phyloP scores from a whole-genome alignment of 176 grass and related monocot species.

The Cocos nucifera region DNA sequence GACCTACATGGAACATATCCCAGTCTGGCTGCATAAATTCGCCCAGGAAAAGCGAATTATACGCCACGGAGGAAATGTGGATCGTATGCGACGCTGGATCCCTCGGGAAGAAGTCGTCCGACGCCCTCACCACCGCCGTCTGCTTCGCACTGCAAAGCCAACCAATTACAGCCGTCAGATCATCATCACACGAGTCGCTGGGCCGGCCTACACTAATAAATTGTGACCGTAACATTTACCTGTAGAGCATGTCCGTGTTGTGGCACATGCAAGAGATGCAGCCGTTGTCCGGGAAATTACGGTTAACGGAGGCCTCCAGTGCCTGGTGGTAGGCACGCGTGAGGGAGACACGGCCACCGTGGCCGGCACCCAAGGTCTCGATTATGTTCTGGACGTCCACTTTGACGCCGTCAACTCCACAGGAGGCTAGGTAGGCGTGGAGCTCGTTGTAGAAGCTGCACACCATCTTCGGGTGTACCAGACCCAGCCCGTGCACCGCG shows the following conservation, averaged over 20 bases:
- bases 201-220: too few relatives aligned
- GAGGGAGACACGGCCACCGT: slow-evolving; percentile 54
- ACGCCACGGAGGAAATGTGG: slow-evolving; percentile 60
- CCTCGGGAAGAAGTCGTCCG: slow-evolving; percentile 82
- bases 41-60: slow-evolving; percentile 76
- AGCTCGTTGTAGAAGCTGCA: slow-evolving; percentile 58
- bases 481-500: slow-evolving; percentile 47
- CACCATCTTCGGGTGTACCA: slow-evolving; percentile 43
- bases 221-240: background rate
- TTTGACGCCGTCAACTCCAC: slow-evolving; percentile 77
- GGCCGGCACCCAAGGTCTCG: slow-evolving; percentile 58
- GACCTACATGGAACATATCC: slow-evolving; percentile 83
- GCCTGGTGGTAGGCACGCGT: slow-evolving; percentile 54
- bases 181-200: too few relatives aligned
- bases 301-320: slow-evolving; percentile 50
- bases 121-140: slow-evolving; percentile 61
- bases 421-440: slow-evolving; percentile 52
- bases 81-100: slow-evolving; percentile 79
- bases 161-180: too few relatives aligned
- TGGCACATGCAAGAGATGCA: slow-evolving; percentile 91
- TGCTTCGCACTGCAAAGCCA: slow-evolving; percentile 28
- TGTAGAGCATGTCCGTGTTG: slow-evolving; percentile 72
- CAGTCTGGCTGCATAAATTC: slow-evolving; percentile 94
- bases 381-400: slow-evolving; percentile 89
- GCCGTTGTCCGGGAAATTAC: slow-evolving; percentile 67